These are phyloP conservation scores for Psophocarpus tetragonolobus DNA, from an alignment of 306 rosid species.

Conservation along the genomic window DNA sequence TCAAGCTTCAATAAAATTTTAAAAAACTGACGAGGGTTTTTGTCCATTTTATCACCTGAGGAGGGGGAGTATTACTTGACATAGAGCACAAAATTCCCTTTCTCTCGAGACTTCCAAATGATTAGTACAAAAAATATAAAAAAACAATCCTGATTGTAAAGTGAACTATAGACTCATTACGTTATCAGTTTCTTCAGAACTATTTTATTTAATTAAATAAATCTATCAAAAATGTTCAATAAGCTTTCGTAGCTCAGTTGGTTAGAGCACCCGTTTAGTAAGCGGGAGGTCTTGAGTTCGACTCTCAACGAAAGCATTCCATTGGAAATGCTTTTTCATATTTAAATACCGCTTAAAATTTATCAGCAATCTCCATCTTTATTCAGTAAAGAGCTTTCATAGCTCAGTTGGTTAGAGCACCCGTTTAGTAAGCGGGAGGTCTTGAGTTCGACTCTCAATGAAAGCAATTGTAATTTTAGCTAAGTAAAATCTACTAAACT, in stretches of 20 bases:
- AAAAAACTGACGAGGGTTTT: background rate
- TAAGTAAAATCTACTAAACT: no score
- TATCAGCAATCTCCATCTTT: no score
- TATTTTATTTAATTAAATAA: no score
- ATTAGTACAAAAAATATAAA: background rate
- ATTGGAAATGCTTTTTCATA: no score
- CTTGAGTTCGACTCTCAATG: conserved; percentile 60
- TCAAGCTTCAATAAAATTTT: background rate
- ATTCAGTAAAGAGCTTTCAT: conserved; percentile 34
- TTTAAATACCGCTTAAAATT: no score
- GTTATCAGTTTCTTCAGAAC: background rate
- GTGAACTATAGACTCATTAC: background rate
- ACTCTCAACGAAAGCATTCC: background rate
- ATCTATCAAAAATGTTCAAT: no score
- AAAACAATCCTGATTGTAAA: background rate
- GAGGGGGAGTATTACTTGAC: background rate
- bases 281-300: background rate
- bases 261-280: background rate
- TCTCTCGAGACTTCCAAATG: background rate
- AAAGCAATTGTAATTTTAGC: no score
- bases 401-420: conserved; percentile 70
- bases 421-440: conserved; percentile 74
- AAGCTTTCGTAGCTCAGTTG: background rate
- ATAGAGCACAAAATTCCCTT: background rate
- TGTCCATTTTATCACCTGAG: background rate